These are phyloP conservation scores for Coprinopsis sp. DNA, from an alignment of 768 basidiomycete species.

Conservation along the genomic window DNA sequence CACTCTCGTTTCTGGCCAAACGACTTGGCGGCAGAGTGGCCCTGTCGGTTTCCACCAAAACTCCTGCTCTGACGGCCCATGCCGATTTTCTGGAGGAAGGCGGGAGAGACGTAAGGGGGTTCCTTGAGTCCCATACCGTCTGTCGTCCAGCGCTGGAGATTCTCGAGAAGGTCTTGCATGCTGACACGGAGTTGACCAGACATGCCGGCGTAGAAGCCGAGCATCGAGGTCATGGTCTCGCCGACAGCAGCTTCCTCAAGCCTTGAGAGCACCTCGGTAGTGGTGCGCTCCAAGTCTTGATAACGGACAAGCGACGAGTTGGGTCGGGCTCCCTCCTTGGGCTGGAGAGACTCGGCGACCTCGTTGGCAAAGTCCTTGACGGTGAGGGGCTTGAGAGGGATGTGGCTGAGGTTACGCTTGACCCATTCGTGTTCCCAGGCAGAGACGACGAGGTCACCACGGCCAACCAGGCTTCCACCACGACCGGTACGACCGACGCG, in stretches of 20 bases:
- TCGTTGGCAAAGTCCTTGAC: slow-evolving; percentile 35
- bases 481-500: slow-evolving; percentile 85
- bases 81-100: slow-evolving; percentile 15
- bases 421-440: slow-evolving; percentile 77
- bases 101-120: slow-evolving; percentile 11
- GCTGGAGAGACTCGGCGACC: background rate
- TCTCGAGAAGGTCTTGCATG: slow-evolving; percentile 9
- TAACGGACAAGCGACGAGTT: slow-evolving; percentile 5
- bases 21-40: background rate
- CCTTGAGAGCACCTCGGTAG: slow-evolving; percentile 26
- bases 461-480: slow-evolving; percentile 48
- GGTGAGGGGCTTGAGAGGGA: slow-evolving; percentile 65
- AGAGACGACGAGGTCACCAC: slow-evolving; percentile 76
- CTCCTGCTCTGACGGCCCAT: background rate
- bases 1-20: slow-evolving; percentile 12
- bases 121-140: slow-evolving; percentile 17
- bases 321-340: slow-evolving; percentile 1
- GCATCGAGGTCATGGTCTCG: slow-evolving; percentile 16
- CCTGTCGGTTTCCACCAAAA: background rate
- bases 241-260: slow-evolving; percentile 49
- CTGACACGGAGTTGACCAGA: slow-evolving; percentile 10
- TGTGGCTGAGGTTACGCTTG: slow-evolving; percentile 51
- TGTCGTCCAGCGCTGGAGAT: slow-evolving; percentile 16
- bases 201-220: slow-evolving; percentile 25
- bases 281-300: slow-evolving; percentile 24